Conservation (phyloP, 148 eudicot species). For the Pouteria glomerata region DNA sequence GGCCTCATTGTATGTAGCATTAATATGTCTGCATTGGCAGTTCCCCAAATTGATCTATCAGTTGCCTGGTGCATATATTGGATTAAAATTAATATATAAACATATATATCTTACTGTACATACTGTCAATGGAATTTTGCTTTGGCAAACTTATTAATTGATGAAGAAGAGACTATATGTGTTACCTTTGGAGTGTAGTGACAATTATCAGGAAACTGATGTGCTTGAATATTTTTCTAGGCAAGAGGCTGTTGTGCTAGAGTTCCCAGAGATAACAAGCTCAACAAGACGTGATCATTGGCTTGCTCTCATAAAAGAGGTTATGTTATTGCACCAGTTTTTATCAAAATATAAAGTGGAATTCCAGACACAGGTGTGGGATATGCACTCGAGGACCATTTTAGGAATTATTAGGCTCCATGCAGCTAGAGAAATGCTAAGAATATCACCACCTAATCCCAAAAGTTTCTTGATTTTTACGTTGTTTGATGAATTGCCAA, state of each 20-base stretch:
- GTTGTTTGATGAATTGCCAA: conserved; percentile 72
- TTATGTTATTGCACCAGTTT: conserved; percentile 69
- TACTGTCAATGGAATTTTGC: too few relatives aligned
- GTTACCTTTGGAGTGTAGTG: too few relatives aligned
- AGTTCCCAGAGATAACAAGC: conserved; percentile 86
- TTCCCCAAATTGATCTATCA: too few relatives aligned
- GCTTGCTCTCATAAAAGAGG: conserved; percentile 74
- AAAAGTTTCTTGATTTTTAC: conserved; percentile 72
- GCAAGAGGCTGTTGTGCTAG: conserved; percentile 59
- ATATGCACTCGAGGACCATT: conserved; percentile 80
- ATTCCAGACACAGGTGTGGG: conserved; percentile 58
- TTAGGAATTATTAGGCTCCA: conserved; percentile 78
- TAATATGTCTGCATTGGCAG: too few relatives aligned
- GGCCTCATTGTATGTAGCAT: too few relatives aligned
- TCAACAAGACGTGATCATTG: conserved; percentile 92
- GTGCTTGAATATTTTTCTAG: conserved; percentile 28
- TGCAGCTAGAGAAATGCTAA: conserved; percentile 85
- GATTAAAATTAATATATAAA: too few relatives aligned
- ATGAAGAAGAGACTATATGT: too few relatives aligned
- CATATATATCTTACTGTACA: too few relatives aligned
- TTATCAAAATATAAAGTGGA: conserved; percentile 35
- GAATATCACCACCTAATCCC: conserved; percentile 83
- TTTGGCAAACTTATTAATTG: too few relatives aligned
- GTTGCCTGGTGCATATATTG: too few relatives aligned
- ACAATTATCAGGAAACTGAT: too few relatives aligned